Evolutionary conservation across 2,329 filamentous ascomycete species (phyloP), one percentile per base, ranked within the genome.

Genomic region (Claviceps pusilla): DNA sequence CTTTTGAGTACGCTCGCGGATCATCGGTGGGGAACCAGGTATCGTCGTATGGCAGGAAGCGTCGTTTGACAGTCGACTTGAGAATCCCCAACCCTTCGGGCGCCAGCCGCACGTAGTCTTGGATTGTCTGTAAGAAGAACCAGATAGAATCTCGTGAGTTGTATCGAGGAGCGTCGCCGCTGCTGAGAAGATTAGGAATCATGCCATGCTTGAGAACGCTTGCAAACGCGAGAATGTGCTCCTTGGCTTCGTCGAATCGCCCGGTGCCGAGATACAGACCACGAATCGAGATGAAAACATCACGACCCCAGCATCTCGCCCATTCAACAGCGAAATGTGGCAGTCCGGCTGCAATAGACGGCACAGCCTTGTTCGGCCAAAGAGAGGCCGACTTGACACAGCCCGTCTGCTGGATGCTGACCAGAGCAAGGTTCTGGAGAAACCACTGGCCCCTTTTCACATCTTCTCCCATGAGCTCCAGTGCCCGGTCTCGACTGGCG

Each of bases 191-290:
- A 64, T 98, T 98, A 14, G 93, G 93, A 55, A 98, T 90, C 89
- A 97, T 95, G 51, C 93, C 93, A 63, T 98, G 93, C 74, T 98
- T 98, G 60, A 98, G 73, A 11, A 98, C 90, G 66, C 89, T 95
- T 2, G 87, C 90, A 70, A 98, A 98, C 9, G 90, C 91, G 57
- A 89, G 74, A 56, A 98, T 95, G 64, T 98, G 94, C 67, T 97
- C 89, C 64, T 82, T 90, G 7, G 93, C 93, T 66, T 96, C 90
- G 2, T 78, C 80, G 62, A 86, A 95, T 9, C 93, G 84, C 2
- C 89, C 89, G 11, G 91, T 97, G 45, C 87, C 89, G 41, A 98
- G 79, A 60, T 87, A 88, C n/a, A 98, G 76, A 47, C 93, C 93
- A 51, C 93, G 85, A 45, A 95, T 80, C 14, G 93, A 93, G 59